Evolutionary conservation across 371 early-diverging fungal genomes (phyloP).

Genomic region (Mortierella sp.): DNA sequence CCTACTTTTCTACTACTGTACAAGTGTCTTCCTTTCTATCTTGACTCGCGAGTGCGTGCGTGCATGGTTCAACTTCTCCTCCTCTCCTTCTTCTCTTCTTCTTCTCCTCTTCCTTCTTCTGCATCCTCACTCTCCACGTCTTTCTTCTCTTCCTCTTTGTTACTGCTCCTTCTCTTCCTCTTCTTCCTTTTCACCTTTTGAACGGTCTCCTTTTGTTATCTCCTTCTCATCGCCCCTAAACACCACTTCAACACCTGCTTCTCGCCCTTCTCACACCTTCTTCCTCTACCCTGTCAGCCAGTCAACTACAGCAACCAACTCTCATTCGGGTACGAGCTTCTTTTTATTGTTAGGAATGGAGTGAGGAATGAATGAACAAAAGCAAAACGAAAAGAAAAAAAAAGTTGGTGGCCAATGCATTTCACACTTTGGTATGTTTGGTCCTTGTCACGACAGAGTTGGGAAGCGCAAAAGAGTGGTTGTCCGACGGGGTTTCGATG

Average conservation of each 20-base stretch:
- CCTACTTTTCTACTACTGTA: not conserved
- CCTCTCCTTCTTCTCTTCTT: not conserved
- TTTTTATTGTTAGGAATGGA: not conserved
- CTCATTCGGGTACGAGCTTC: no score
- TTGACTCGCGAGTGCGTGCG: not conserved
- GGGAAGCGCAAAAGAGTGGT: not conserved
- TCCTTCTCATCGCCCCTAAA: no score
- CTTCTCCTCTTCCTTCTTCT: not conserved
- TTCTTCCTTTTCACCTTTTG: not conserved
- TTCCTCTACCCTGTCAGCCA: no score
- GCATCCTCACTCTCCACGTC: not conserved
- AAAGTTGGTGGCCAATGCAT: slow-evolving; percentile 12
- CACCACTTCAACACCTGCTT: not conserved
- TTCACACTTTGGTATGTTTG: not conserved
- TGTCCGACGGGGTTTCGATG: not conserved
- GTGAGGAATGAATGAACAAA: not conserved
- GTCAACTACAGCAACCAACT: no score
- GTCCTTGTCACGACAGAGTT: not conserved
- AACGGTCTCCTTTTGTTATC: no score
- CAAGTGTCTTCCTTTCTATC: not conserved
- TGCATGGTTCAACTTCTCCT: not conserved
- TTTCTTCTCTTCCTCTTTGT: not conserved
- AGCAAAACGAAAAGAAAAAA: not conserved
- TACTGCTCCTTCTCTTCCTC: not conserved
- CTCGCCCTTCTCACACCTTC: not conserved